Percentiles rank a stretch among this genome's conserved stretches.
These are phyloP conservation scores for Penicillium lividum DNA, from an alignment of 495 filamentous ascomycete genomes.

Conservation along the genomic window DNA sequence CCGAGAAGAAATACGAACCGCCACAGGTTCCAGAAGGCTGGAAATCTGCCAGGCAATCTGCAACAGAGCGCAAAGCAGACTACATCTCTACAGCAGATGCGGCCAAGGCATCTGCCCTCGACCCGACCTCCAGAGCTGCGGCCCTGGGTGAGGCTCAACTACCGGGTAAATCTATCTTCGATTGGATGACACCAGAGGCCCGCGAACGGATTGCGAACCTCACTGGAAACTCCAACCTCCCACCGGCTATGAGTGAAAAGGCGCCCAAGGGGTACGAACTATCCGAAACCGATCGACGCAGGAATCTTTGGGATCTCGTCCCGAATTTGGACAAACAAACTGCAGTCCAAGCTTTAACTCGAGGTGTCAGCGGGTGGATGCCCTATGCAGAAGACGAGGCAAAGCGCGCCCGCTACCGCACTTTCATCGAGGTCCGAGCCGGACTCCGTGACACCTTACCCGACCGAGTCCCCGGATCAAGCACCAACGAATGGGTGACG, in stretches of 20 bases:
- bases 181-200: constrained; percentile 81
- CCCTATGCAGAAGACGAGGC: constrained; percentile 81
- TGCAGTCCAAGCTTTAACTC: constrained; percentile 72
- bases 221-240: constrained; percentile 75
- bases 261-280: constrained; percentile 61
- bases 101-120: constrained; percentile 71
- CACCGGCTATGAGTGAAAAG: constrained; percentile 73
- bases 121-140: constrained; percentile 77
- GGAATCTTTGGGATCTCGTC: constrained; percentile 63
- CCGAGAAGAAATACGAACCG: constrained; percentile 67
- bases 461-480: constrained; percentile 54
- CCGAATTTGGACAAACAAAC: constrained; percentile 73
- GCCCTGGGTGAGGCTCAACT: constrained; percentile 80
- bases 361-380: constrained; percentile 74
- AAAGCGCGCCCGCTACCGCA: constrained; percentile 76
- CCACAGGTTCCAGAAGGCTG: constrained; percentile 76
- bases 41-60: constrained; percentile 62
- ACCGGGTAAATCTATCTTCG: constrained; percentile 93
- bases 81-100: constrained; percentile 74
- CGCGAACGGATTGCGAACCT: constrained; percentile 74
- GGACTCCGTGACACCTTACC: constrained; percentile 63
- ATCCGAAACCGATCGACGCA: constrained; percentile 57
- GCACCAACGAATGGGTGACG: constrained; percentile 71
- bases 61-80: constrained; percentile 30
- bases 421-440: constrained; percentile 77